Base-by-base conservation (phyloP, 1,139 yeast genomes). In the Yamadazyma siamensis region DNA sequence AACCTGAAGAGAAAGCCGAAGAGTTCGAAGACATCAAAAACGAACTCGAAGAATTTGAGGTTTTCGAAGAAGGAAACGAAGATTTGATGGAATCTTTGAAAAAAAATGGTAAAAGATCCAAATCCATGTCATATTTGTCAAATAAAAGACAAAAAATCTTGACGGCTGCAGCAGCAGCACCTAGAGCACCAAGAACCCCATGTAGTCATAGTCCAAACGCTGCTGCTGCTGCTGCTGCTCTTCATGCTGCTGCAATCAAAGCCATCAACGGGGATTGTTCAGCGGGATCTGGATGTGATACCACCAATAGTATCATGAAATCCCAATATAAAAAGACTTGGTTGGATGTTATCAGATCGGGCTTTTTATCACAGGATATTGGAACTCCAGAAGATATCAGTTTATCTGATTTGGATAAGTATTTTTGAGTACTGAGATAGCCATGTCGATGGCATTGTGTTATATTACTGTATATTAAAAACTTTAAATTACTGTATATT, bases 121-220 rank as follows among this genome's bases (percentile, higher is more conserved):
- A 78, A 51, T 77, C 83, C 10, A 66, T 78, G 74, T 74, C 81
- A 21, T 75, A 71, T 41, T 56, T 67, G 29, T 53, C 72, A 22
- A 60, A 62, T 39, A 77, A 77, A 48, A 75, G 71, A 48, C 60
- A 71, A 28, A 73, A 74, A 45, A 59, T 60, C 35, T 50, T 81
- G 33, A 80, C 88, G n/a, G 86, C 86, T 21, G 89, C 89, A 13
- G 87, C 88, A 11, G 87, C 86, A 19, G 86, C 89, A 25, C 91
- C 89, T 36, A 65, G 89, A 47, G 75, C 82, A n/a, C 80, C 86
- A 13, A 71, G 75, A 41, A 63, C 74, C 21, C 72, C 80, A 5
- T 60, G 75, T 41, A 65, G 73, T 13, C 80, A 67, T 41, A 64
- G 75, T 32, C 78, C 82, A 9, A 66, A 68, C 43, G 83, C 83